A percentile compares a stretch with the other conserved stretches of the same genome.
These are phyloP conservation scores for Desmodesmus armatus DNA, from an alignment of 139 green algal genomes.

Conservation along the genomic window DNA sequence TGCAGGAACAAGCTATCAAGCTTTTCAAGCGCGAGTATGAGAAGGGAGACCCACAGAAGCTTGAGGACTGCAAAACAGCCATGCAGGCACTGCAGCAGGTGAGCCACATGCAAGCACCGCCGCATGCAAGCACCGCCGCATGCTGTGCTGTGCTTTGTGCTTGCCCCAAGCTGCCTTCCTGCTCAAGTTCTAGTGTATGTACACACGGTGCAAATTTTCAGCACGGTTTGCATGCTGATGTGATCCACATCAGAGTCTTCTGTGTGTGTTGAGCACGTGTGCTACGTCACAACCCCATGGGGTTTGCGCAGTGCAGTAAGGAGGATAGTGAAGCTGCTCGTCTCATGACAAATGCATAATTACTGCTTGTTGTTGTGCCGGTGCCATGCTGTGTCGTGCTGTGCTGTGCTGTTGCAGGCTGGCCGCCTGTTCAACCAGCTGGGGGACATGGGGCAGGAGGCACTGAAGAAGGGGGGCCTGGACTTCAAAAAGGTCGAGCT, in stretches of 20 bases:
- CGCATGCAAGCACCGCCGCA: no score
- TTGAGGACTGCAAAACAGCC: constrained; percentile 57
- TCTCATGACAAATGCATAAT: no score
- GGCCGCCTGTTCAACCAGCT: constrained; percentile 24
- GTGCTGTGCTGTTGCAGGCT: neutral
- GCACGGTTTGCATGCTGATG: neutral
- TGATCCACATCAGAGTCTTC: neutral
- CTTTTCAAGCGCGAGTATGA: constrained; percentile 67
- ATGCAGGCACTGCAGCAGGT: constrained; percentile 57
- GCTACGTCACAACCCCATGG: no score
- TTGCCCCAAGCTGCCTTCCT: neutral
- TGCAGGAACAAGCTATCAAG: constrained; percentile 78
- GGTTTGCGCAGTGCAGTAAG: no score
- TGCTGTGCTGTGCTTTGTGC: neutral
- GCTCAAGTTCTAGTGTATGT: neutral
- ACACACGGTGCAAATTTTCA: neutral
- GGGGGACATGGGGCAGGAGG: constrained; percentile 9
- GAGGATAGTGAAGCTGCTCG: no score
- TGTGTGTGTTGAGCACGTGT: neutral
- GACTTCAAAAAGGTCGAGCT: constrained; percentile 55
- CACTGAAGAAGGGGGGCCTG: constrained; percentile 57
- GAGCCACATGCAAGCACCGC: no score
- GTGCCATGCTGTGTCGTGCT: neutral
- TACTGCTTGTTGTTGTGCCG: neutral
- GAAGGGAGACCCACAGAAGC: constrained; percentile 58